Evolutionary conservation across 2,329 filamentous ascomycete species (phyloP).

Genomic region (Amauroascus verrucosus): DNA sequence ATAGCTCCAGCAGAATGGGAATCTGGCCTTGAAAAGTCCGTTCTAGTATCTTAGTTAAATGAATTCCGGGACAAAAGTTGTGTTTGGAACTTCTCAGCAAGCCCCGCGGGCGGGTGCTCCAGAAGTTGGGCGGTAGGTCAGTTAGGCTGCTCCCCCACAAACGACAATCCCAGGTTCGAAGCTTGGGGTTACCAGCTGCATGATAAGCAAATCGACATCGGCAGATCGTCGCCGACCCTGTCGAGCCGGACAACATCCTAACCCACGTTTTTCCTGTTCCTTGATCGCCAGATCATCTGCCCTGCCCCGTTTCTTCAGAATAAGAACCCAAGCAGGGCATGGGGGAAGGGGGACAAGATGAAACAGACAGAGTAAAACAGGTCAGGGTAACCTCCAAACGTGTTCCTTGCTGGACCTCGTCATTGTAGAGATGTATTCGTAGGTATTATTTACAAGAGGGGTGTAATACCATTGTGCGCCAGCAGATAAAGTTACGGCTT

Average conservation of each 20-base stretch:
- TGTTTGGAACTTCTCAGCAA: background rate
- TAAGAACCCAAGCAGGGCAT: background rate
- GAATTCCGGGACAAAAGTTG: background rate
- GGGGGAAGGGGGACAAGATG: background rate
- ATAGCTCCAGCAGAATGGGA: conserved; percentile 5
- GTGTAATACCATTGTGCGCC: too few species aligned
- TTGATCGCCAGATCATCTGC: conserved; percentile 7
- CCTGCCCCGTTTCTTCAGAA: background rate
- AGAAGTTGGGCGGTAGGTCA: background rate
- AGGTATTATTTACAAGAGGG: background rate
- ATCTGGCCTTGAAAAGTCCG: background rate
- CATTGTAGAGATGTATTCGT: background rate
- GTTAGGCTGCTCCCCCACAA: conserved; percentile 4
- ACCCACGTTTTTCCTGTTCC: conserved; percentile 9
- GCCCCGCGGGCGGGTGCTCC: too few species aligned
- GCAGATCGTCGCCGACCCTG: conserved; percentile 12
- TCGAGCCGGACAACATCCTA: conserved; percentile 10
- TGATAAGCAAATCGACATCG: conserved; percentile 11
- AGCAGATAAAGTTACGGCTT: background rate
- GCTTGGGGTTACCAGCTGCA: conserved; percentile 9
- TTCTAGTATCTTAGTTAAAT: background rate
- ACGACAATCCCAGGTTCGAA: conserved; percentile 2
- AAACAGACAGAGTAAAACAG: background rate
- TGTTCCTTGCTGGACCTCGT: background rate
- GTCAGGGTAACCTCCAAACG: background rate